Base-by-base conservation (phyloP, 768 basidiomycete genomes). In the Zangia roseola region DNA sequence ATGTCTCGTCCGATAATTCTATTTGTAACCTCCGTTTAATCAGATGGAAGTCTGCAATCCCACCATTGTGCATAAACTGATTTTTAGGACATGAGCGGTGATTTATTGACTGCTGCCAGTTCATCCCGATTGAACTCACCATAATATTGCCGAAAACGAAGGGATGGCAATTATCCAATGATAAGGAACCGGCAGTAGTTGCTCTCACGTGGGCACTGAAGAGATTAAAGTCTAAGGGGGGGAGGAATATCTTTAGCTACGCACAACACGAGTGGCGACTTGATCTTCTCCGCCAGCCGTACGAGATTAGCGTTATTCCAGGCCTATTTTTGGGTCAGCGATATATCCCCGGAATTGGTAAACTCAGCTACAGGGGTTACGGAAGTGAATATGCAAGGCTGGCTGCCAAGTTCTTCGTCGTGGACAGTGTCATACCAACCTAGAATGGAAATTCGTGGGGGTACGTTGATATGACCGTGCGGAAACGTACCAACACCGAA, bases 11-110 rank as follows among this genome's bases (percentile, higher is more conserved):
- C 0, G 88, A 76, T 13, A 99, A 69, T 23, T 75, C 76, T 28
- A 74, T 74, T 61, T 95, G 94, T 8, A 99, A 68, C 24, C 75
- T 78, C 23, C 97, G 79, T 70, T 94, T 97, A 57, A 98, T 80
- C 49, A 74, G 71, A 37, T 69, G 69, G 68, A 97, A 98, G 5
- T 91, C 83, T 36, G 88, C 83, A 47, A 99, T 89, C n/a, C 83
- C 84, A 45, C 95, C 95, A 56, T 97, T 98, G 67, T 94, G 94
- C 94, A 97, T 97, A 71, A 90, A 97, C 93, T 94, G 55, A 19
- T 40, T 40, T 31, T 40, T 19, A 17, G 17, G 39, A 26, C 10
- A 6, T 47, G 41, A 40, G 26, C 8, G 19, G n/a, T 1, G 17
- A 24, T 35, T 14, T 10, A 5, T 31, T 23, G 10, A 8, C 21